phyloP scores from a whole-genome alignment of 495 filamentous ascomycete genomes.

The Apodospora peruviana region DNA sequence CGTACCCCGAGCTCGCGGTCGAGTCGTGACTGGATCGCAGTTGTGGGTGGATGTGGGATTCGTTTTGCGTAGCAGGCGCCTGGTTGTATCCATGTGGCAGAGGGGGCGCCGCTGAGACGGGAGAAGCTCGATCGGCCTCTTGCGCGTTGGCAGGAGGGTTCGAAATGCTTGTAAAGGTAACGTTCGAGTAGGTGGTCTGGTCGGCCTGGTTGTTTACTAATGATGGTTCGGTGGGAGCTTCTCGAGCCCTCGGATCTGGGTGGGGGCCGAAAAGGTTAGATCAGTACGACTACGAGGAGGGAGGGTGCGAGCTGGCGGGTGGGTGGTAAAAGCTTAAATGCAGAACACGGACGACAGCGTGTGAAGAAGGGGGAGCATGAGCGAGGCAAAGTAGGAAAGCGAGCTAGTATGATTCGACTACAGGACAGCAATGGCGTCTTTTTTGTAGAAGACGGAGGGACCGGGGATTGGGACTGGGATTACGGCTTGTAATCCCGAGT shows the following conservation, averaged over 20 bases:
- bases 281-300: conserved; percentile 12
- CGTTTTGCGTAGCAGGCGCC: conserved; percentile 15
- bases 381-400: not conserved
- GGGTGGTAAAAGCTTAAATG: not conserved
- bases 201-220: conserved; percentile 15
- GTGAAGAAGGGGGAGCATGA: not conserved
- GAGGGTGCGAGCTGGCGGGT: not conserved
- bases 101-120: conserved; percentile 13
- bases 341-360: not conserved
- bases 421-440: not conserved
- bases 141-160: conserved; percentile 16
- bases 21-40: conserved; percentile 25
- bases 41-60: conserved; percentile 27
- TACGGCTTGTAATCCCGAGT: not conserved
- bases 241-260: conserved; percentile 23
- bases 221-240: conserved; percentile 11
- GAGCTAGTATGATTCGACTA: not conserved
- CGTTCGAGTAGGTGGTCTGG: conserved; percentile 12
- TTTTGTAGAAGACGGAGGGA: not conserved
- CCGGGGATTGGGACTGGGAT: not conserved
- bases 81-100: conserved; percentile 31
- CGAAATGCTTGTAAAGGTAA: conserved; percentile 10
- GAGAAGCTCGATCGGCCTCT: conserved; percentile 11
- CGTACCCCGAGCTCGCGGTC: conserved; percentile 12
- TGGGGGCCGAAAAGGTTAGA: conserved; percentile 4